These are phyloP conservation scores for Cryptomeria japonica DNA, from an alignment of 75 land plant genomes.

Conservation along the genomic window DNA sequence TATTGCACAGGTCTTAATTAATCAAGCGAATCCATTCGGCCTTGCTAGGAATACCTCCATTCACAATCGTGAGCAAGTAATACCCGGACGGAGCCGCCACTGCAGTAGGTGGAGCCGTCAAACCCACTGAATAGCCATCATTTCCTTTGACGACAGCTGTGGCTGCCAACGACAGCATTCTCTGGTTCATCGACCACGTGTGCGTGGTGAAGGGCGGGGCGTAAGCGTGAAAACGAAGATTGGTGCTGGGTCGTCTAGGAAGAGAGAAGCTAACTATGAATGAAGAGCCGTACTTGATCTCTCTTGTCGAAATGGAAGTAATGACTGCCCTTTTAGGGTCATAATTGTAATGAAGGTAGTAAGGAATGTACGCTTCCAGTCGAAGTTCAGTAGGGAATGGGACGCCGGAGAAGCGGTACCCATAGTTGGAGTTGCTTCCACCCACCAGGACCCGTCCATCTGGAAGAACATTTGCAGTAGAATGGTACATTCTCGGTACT, in stretches of 20 bases:
- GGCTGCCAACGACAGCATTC: slow-evolving; percentile 44
- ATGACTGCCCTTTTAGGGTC: slow-evolving; percentile 28
- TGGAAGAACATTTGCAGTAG: slow-evolving; percentile 42
- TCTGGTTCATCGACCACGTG: slow-evolving; percentile 60
- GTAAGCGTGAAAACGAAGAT: slow-evolving; percentile 22
- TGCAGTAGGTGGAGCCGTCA: slow-evolving; percentile 19
- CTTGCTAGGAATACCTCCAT: slow-evolving; percentile 23
- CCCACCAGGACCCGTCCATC: slow-evolving; percentile 56
- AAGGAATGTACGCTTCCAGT: slow-evolving; percentile 51
- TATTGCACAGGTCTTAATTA: neutral
- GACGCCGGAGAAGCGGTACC: slow-evolving; percentile 24
- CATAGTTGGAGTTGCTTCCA: slow-evolving; percentile 45
- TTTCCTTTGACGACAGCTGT: slow-evolving; percentile 2
- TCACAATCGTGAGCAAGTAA: slow-evolving; percentile 27
- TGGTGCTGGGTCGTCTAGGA: slow-evolving; percentile 11
- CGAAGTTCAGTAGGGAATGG: slow-evolving; percentile 51
- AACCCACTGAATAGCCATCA: neutral
- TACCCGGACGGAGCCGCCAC: slow-evolving; percentile 26
- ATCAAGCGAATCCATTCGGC: slow-evolving; percentile 24
- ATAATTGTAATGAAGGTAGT: slow-evolving; percentile 27
- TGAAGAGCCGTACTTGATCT: slow-evolving; percentile 35
- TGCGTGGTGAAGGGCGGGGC: slow-evolving; percentile 66
- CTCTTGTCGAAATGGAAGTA: slow-evolving; percentile 1
- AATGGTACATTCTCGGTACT: slow-evolving; percentile 57
- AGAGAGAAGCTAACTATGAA: slow-evolving; percentile 42